phyloP scores from a whole-genome alignment of 169 alveolate species.

The Cryptosporidium sp. region DNA sequence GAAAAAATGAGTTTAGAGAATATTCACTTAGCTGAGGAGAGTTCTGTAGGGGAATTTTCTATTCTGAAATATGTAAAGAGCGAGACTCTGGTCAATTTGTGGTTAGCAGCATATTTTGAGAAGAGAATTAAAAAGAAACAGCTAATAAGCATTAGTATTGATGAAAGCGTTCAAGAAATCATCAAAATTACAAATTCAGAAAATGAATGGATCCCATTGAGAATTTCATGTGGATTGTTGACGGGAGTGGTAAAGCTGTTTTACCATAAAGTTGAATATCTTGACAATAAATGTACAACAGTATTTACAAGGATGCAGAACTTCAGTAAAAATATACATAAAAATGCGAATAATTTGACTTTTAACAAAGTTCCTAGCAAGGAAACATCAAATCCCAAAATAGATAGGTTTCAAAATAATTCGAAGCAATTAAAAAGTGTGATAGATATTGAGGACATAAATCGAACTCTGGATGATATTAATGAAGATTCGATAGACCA shows the following conservation, averaged over 20 bases:
- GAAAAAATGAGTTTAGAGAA: constrained; percentile 19
- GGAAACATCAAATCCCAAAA: background rate
- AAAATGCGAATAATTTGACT: background rate
- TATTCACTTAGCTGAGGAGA: background rate
- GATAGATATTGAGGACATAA: constrained; percentile 48
- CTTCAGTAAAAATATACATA: constrained; percentile 2
- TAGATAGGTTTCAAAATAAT: constrained; percentile 14
- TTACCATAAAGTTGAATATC: constrained; percentile 55
- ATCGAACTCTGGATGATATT: constrained; percentile 29
- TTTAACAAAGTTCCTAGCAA: background rate
- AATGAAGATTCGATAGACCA: constrained; percentile 14
- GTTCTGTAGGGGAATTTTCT: constrained; percentile 27
- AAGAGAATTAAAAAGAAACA: constrained; percentile 52
- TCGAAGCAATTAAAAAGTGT: background rate
- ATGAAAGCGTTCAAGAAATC: constrained; percentile 42
- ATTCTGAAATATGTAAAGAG: constrained; percentile 44
- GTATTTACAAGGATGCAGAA: constrained; percentile 66
- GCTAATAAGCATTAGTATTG: constrained; percentile 28
- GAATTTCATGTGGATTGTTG: constrained; percentile 51
- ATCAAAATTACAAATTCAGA: constrained; percentile 20
- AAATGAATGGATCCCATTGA: constrained; percentile 69
- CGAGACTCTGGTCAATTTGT: constrained; percentile 43
- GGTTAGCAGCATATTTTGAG: constrained; percentile 59
- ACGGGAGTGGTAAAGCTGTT: constrained; percentile 50
- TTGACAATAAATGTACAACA: constrained; percentile 33